Evolutionary conservation across 2,329 filamentous ascomycete species (phyloP), one percentile per base, ranked within the genome.

Genomic region (Colletotrichum tropicale): DNA sequence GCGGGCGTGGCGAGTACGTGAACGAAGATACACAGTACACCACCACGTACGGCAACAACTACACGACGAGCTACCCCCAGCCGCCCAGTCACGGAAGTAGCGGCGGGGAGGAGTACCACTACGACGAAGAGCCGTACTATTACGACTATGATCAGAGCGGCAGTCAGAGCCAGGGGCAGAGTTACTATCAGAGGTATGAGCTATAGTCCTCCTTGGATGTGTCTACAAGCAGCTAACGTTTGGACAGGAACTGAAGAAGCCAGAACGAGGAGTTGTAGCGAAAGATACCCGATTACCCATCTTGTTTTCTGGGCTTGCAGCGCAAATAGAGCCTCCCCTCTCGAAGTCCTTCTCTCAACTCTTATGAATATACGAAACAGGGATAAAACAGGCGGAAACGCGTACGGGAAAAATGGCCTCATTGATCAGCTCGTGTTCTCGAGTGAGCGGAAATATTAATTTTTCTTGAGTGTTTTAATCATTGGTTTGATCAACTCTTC

Each of bases 1-100:
- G 86, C 78, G 82, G 84, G 10, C 82, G 81, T 18, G 84, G 80
- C 69, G 86, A 83, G 66, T 83, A 83, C 68, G 75, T 80, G 36
- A 82, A 80, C 60, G 86, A 85, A 61, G 86, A 86, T 64, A 75
- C 77, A 30, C 75, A 77, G 24, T 82, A 82, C 69, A 74, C 79
- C 26, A 80, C 78, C 18, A 77, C 81, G 6, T 85, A 83, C 74
- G 74, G 38, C 26, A 43, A 26, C 52, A 55, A 55, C 43, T 68
- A 67, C 28, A 34, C 66, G 21, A 24, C 62, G 15, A 68, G 43
- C 26, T 78, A 78, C 36, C 73, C 65, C 15, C 84, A 84, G 48
- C 76, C 81, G 13, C 61, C 78, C n/a, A 83, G 81, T 71, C 85
- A 85, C 55, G 80, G 81, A 48, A 83, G 81, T 67, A 83, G 79